Conservation (phyloP, 495 filamentous ascomycete genomes). For the Trichoderma asperelloides region DNA sequence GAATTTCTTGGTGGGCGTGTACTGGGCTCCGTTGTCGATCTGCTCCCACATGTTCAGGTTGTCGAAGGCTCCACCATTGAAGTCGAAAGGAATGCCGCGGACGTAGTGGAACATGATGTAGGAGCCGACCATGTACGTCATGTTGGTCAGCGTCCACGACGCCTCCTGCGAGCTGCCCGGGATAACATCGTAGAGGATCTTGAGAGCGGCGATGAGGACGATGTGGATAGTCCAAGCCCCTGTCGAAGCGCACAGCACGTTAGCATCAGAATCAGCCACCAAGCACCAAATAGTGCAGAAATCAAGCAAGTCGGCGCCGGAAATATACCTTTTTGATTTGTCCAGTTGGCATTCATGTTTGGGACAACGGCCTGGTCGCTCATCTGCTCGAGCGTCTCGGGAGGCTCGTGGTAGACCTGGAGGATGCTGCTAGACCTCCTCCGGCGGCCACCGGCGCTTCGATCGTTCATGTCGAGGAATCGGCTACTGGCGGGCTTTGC, state of each 20-base stretch:
- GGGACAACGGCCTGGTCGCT: constrained; percentile 91
- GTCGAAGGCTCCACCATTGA: constrained; percentile 98
- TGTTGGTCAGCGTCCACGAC: constrained; percentile 97
- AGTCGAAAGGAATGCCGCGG: constrained; percentile 95
- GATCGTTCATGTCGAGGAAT: constrained; percentile 37
- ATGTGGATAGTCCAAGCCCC: constrained; percentile 97
- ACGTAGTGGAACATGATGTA: constrained; percentile 99
- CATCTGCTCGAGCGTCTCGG: constrained; percentile 88
- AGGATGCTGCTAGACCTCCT: constrained; percentile 91
- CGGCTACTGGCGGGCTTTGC: constrained; percentile 49
- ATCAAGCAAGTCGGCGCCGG: background rate
- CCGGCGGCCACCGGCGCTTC: constrained; percentile 56
- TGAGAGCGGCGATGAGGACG: constrained; percentile 78
- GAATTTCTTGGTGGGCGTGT: constrained; percentile 98
- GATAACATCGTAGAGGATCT: constrained; percentile 92
- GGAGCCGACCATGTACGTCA: constrained; percentile 96
- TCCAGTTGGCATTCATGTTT: constrained; percentile 96
- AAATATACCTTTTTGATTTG: constrained; percentile 87
- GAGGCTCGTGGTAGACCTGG: constrained; percentile 78
- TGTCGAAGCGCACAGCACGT: constrained; percentile 23
- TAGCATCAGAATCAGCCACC: background rate
- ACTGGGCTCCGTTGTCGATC: constrained; percentile 98
- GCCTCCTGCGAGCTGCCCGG: constrained; percentile 93
- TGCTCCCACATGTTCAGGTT: constrained; percentile 99
- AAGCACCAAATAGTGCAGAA: background rate